A percentile compares a stretch with the other conserved stretches of the same genome.
These are phyloP conservation scores for Sabuloglossum arenarium DNA, from an alignment of 495 filamentous ascomycete genomes.

Conservation along the genomic window DNA sequence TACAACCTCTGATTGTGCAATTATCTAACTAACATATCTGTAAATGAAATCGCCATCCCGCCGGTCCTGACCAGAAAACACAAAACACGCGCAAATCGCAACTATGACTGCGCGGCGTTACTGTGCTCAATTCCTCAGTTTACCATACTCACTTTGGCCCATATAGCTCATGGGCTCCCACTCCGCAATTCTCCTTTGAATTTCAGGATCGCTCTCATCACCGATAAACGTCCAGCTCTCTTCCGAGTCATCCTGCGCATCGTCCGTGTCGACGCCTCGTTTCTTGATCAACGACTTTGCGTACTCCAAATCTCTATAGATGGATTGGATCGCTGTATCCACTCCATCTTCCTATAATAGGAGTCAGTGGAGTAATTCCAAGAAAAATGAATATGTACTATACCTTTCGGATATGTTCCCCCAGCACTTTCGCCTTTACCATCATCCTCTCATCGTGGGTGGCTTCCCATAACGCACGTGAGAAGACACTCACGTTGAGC, in stretches of 20 bases:
- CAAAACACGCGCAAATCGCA: background rate
- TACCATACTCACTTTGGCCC: background rate
- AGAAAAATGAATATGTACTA: conserved; percentile 10
- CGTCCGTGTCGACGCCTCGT: conserved; percentile 21
- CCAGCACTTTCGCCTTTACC: conserved; percentile 56
- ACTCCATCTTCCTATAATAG: conserved; percentile 62
- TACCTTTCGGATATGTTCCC: conserved; percentile 73
- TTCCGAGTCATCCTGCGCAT: conserved; percentile 30
- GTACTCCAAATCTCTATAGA: conserved; percentile 92
- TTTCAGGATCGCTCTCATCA: conserved; percentile 38
- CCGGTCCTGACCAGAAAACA: background rate
- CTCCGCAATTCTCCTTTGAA: conserved; percentile 21
- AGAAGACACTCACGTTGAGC: conserved; percentile 64
- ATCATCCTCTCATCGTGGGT: conserved; percentile 81
- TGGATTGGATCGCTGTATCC: conserved; percentile 67
- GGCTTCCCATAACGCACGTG: conserved; percentile 76
- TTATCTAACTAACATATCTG: background rate
- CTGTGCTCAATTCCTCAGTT: background rate
- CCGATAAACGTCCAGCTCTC: conserved; percentile 60
- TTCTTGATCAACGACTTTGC: conserved; percentile 70
- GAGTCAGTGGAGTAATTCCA: background rate
- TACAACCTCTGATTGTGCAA: background rate
- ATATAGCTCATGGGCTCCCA: conserved; percentile 10
- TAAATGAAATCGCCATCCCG: background rate
- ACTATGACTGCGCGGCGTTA: background rate